Evolutionary conservation across 2,329 filamentous ascomycete genomes (phyloP).

Genomic region (Cladosporium sp.): DNA sequence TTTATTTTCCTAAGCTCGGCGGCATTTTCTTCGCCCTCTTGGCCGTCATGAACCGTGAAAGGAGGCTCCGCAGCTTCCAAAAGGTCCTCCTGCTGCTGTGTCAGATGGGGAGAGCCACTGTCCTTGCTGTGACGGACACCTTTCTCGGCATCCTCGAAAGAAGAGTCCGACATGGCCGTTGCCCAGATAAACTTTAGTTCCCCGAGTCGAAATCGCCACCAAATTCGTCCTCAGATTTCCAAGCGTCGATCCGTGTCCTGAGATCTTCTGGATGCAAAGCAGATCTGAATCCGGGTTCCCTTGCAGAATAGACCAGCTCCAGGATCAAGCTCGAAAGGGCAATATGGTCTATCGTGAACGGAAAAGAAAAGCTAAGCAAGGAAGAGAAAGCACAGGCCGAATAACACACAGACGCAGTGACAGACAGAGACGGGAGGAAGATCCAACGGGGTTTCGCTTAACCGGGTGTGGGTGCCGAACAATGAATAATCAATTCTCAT

Average conservation of each 20-base stretch:
- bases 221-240: background rate
- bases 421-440: background rate
- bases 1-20: background rate
- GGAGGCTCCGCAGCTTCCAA: slow-evolving; percentile 16
- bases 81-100: slow-evolving; percentile 15
- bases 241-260: background rate
- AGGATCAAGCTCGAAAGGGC: background rate
- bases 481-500: background rate
- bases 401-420: background rate
- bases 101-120: slow-evolving; percentile 9
- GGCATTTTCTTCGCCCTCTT: background rate
- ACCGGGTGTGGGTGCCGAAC: background rate
- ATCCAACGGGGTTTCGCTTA: background rate
- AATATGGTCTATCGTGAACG: background rate
- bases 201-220: background rate
- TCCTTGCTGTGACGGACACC: background rate
- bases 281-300: background rate
- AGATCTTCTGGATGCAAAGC: background rate
- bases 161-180: slow-evolving; percentile 12
- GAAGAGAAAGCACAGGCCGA: background rate
- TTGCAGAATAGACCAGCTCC: background rate
- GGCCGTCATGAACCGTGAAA: slow-evolving; percentile 12
- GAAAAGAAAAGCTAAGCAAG: background rate
- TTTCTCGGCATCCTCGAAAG: slow-evolving; percentile 8
- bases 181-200: background rate